Conservation (phyloP, 2,329 filamentous ascomycete species). For the Chrysoporthe austroafricana region DNA sequence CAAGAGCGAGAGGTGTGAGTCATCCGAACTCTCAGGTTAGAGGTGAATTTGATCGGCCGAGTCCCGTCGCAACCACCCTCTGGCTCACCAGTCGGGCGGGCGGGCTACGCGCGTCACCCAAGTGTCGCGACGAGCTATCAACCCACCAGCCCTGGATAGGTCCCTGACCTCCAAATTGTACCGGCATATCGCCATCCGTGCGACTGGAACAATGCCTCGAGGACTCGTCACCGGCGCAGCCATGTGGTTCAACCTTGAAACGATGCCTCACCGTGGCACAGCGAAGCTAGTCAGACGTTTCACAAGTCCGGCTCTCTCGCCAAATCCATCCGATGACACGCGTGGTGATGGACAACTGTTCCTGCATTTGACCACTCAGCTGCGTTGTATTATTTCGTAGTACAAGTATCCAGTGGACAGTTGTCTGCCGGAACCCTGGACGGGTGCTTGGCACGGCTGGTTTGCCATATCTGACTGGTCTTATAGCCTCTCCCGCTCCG, state of each 20-base stretch:
- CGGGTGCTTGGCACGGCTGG: background rate
- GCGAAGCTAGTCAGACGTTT: background rate
- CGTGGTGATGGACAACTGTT: background rate
- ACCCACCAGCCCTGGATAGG: background rate
- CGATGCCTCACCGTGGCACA: background rate
- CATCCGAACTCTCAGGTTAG: background rate
- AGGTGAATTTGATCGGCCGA: background rate
- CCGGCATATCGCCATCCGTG: background rate
- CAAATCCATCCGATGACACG: background rate
- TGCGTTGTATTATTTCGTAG: background rate
- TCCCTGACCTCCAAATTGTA: background rate
- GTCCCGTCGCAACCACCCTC: background rate
- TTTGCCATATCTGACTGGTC: background rate
- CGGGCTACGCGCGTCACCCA: background rate
- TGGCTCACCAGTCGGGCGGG: background rate
- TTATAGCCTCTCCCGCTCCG: background rate
- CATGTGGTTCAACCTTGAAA: background rate
- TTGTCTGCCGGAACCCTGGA: background rate
- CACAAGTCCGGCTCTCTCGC: background rate
- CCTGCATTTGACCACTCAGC: constrained; percentile 1
- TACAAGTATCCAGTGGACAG: background rate
- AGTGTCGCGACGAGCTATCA: background rate
- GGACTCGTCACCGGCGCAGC: background rate
- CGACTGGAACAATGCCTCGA: background rate
- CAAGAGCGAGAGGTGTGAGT: background rate